phyloP scores from a whole-genome alignment of 2,329 filamentous ascomycete genomes.

The Penicillium sp. region DNA sequence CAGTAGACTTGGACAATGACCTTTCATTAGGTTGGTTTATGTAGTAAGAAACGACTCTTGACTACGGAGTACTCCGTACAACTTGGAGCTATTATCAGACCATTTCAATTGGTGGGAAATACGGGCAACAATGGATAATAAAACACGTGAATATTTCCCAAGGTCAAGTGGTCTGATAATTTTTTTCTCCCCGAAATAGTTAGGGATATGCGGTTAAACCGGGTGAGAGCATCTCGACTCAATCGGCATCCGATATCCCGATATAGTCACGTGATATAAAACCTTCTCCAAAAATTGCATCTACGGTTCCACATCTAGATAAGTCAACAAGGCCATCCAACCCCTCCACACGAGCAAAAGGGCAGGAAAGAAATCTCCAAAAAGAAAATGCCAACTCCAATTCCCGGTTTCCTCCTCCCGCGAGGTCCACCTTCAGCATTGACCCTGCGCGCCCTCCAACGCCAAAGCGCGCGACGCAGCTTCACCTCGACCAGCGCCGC shows the following conservation, averaged over 20 bases:
- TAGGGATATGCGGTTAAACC: neutral
- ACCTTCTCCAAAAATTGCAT: constrained; percentile 9
- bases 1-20: neutral
- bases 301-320: constrained; percentile 6
- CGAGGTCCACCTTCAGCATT: constrained; percentile 46
- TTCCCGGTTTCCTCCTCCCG: constrained; percentile 69
- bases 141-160: neutral
- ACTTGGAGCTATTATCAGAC: neutral
- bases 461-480: constrained; percentile 24
- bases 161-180: neutral
- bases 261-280: constrained; percentile 7
- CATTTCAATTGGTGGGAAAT: neutral
- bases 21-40: neutral
- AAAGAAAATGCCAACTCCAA: constrained; percentile 34
- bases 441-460: constrained; percentile 30
- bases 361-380: neutral
- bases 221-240: neutral
- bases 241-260: constrained; percentile 1
- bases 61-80: neutral
- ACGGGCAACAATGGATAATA: neutral
- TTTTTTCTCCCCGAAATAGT: neutral
- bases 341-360: neutral
- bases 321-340: constrained; percentile 11
- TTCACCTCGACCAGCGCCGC: constrained; percentile 24
- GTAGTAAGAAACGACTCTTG: neutral